Base-by-base conservation (phyloP, 148 eudicot species). In the Camellia japonica region DNA sequence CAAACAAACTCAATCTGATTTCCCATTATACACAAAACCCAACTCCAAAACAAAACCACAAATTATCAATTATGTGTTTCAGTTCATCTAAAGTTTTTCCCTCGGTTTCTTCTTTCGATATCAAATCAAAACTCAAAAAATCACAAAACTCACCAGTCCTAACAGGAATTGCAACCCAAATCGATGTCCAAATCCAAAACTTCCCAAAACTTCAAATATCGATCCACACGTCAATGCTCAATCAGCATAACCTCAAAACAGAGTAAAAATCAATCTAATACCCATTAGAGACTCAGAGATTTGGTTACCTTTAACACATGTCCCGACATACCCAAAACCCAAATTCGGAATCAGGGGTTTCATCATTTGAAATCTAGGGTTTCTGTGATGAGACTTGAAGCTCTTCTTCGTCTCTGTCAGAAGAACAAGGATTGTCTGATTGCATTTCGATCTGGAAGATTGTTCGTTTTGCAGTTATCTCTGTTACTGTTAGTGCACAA, bases 321-420 rank as follows among this genome's bases (percentile, higher is more conserved):
- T 38, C 20, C 10, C 46, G 46, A 30, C 4, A 14, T 19, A 16
- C 30, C 44, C 30, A n/a, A 58, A 74, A 55, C 49, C 47, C 64
- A 73, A 15, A 55, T 56, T 20, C 47, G 64, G n/a, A 65, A 77
- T 77, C 71, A 65, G 71, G 49, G 79, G 60, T 77, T 64, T 77
- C 8, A 64, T 47, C 5, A 30, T 16, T 51, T 18, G 52, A 42
- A 74, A 74, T 74, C 78, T 60, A 60, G 78, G 78, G 54, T 59
- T 74, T 18, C 66, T 10, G 15, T 42, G 61, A 77, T 18, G 71
- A 16, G 54, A 23, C 13, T 49, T 66, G 14, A 72, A 51, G 71
- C 62, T 64, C 63, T 51, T 66, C 58, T 59, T 41, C 70, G 16
- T 46, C 46, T 11, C 70, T 6, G 70, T 30, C 16, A 4, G 15